A percentile compares a stretch with the other conserved stretches of the same genome.
phyloP scores from a whole-genome alignment of 768 basidiomycete species.

The Tulasnella sp. region DNA sequence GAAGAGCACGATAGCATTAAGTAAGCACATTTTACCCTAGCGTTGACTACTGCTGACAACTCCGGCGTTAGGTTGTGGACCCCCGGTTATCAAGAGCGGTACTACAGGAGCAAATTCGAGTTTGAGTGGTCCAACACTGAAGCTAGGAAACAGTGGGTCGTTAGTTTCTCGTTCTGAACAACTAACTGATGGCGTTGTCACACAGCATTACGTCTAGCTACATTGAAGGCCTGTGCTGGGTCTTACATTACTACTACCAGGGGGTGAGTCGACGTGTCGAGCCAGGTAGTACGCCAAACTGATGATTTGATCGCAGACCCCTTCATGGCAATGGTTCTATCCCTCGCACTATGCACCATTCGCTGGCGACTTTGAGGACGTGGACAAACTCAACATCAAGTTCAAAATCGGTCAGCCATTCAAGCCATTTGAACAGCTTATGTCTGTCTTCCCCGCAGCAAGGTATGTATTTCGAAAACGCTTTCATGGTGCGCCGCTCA shows the following conservation, averaged over 20 bases:
- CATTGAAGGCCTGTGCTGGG: conserved; percentile 93
- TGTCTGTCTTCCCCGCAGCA: conserved; percentile 96
- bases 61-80: conserved; percentile 75
- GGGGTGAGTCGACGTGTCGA: conserved; percentile 57
- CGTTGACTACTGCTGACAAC: conserved; percentile 28
- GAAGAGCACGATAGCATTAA: conserved; percentile 50
- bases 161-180: background rate
- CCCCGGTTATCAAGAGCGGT: conserved; percentile 91
- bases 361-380: conserved; percentile 84
- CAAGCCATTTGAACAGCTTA: conserved; percentile 94
- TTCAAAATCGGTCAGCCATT: conserved; percentile 85
- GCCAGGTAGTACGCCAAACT: conserved; percentile 27
- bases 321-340: conserved; percentile 99
- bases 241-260: conserved; percentile 96
- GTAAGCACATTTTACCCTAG: conserved; percentile 46
- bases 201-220: conserved; percentile 75
- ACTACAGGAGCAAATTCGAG: conserved; percentile 91
- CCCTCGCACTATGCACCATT: conserved; percentile 99
- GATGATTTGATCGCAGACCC: conserved; percentile 49
- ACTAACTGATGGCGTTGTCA: background rate
- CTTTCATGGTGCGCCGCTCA: conserved; percentile 17
- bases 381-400: conserved; percentile 70
- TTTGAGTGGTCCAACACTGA: conserved; percentile 62
- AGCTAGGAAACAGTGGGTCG: conserved; percentile 61
- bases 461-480: conserved; percentile 50